Base-by-base conservation (phyloP, 352 stramenopile genomes). In the Phytophthora pseudosyringae region DNA sequence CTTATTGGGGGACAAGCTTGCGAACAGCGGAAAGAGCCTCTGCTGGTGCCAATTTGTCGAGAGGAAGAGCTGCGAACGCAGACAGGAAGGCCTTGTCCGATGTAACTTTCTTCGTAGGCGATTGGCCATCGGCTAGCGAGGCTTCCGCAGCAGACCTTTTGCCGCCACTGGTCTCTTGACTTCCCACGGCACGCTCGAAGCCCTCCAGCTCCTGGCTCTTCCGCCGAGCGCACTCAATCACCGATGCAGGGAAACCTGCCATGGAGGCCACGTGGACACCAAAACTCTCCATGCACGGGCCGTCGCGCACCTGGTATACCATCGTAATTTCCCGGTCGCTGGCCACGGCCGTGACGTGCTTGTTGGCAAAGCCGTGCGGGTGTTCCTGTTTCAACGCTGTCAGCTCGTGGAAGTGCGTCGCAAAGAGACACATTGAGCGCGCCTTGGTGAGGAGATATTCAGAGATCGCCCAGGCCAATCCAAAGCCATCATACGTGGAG, bases 381-480 rank as follows among this genome's bases (percentile, higher is more conserved):
- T 91, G 65, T 13, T 90, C 85, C 21, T 95, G 74, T 62, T 90
- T 78, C n/a, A 99, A 72, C 13, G 84, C 86, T 33, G 97, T 99
- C 32, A 99, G 81, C 73, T 99, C 98, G 80, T 99, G 98, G 68
- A 99, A 99, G 78, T 99, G 98, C 18, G 98, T 99, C 6, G 98
- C 97, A 83, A 99, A 99, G 32, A 94, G 68, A 50, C 82, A 91
- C 72, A 93, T 83, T 2, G 83, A 76, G 38, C 81, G 75, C 18
- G 99, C 88, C 59, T 98, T 94, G 9, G 88, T 81, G 29, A 98
- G 78, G 16, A 99, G 80, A 67, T 99, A 96, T 80, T 99, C 97
- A 3, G 95, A 98, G 59, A 99, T 99, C 13, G 98, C 96, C 88
- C 97, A 99, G 4, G 97, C 97, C 18, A 99, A 80, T 1, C 93